Conservation (phyloP, 2,329 filamentous ascomycete species). For the Talaromyces sp. region DNA sequence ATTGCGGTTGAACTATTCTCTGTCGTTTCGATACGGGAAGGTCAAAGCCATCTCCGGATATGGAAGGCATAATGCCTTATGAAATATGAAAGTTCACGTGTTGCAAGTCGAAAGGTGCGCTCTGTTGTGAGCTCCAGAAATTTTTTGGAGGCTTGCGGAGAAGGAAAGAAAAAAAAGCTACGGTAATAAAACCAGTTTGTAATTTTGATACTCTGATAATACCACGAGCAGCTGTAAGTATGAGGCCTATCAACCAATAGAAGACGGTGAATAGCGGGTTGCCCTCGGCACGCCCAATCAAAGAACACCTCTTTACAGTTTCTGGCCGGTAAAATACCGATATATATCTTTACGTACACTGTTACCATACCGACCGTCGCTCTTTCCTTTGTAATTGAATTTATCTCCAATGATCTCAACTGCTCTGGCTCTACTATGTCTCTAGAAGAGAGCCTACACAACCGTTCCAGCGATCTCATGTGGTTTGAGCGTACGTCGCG, state of each 20-base stretch:
- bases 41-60: slow-evolving; percentile 53
- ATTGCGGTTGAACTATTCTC: slow-evolving; percentile 30
- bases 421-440: too few relatives aligned
- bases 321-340: not conserved
- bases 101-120: slow-evolving; percentile 4
- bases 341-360: not conserved
- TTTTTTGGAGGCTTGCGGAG: slow-evolving; percentile 1
- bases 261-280: not conserved
- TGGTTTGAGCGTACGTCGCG: not conserved
- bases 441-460: not conserved
- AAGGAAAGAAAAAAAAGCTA: slow-evolving; percentile 1
- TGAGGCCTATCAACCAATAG: not conserved
- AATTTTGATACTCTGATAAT: not conserved
- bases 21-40: slow-evolving; percentile 67
- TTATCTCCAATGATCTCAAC: too few relatives aligned
- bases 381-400: not conserved
- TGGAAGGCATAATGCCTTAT: slow-evolving; percentile 43
- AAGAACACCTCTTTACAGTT: not conserved
- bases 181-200: slow-evolving; percentile 5
- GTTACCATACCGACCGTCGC: not conserved
- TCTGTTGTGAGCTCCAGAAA: not conserved
- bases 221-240: not conserved
- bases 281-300: not conserved
- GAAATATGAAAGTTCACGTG: not conserved
- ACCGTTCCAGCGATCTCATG: too few relatives aligned